Percentiles rank a stretch among this genome's conserved stretches.
These are phyloP conservation scores for Taiozyma onychis DNA, from an alignment of 1,139 yeast genomes.

Conservation along the genomic window DNA sequence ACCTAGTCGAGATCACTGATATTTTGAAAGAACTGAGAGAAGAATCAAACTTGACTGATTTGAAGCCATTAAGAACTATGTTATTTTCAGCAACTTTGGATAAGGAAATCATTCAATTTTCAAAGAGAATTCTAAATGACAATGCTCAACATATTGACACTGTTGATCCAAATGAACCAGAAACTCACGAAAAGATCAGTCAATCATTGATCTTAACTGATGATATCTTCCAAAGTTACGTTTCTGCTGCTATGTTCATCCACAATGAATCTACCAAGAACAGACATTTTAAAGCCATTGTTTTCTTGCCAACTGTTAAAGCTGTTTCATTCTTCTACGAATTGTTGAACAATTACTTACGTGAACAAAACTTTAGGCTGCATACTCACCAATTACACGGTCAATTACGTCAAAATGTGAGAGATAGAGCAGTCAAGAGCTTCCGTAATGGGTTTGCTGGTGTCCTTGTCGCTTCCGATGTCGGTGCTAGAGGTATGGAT, in stretches of 20 bases:
- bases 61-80: conserved; percentile 48
- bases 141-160: conserved; percentile 69
- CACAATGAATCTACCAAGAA: conserved; percentile 26
- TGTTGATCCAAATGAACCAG: conserved; percentile 67
- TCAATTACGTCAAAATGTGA: conserved; percentile 56
- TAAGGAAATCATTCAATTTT: conserved; percentile 57
- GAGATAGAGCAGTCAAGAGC: conserved; percentile 51
- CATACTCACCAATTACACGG: conserved; percentile 55
- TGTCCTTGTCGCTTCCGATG: conserved; percentile 79
- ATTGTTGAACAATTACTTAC: conserved; percentile 28
- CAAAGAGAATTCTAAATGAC: conserved; percentile 57
- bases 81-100: conserved; percentile 89
- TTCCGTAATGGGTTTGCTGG: conserved; percentile 50
- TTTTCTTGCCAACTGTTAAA: conserved; percentile 76
- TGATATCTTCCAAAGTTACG: conserved; percentile 43
- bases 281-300: conserved; percentile 61
- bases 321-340: conserved; percentile 53
- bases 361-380: conserved; percentile 16
- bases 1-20: conserved; percentile 50
- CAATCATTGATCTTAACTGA: conserved; percentile 55
- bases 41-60: conserved; percentile 17
- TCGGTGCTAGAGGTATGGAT: conserved; percentile 96
- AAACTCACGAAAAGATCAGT: conserved; percentile 69
- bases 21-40: conserved; percentile 38
- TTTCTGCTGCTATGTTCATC: conserved; percentile 48